Conservation (phyloP, 805 yeast species). For the Metschnikowia matae region DNA sequence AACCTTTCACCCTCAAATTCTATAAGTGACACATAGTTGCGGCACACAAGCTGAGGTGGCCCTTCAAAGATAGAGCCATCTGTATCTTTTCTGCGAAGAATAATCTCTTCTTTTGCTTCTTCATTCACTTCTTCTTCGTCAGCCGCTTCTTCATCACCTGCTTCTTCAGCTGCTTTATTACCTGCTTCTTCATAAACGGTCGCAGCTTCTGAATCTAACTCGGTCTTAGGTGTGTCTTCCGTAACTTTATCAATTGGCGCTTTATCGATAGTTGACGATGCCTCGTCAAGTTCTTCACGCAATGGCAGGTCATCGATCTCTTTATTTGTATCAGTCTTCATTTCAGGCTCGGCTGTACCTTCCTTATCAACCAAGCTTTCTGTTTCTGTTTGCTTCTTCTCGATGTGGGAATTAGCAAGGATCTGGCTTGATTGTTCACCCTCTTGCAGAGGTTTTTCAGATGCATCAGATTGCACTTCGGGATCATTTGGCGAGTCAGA, state of each 20-base stretch:
- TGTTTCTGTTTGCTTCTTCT: background rate
- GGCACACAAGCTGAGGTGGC: conserved; percentile 59
- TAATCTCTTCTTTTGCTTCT: conserved; percentile 4
- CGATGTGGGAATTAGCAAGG: background rate
- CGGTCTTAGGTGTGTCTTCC: background rate
- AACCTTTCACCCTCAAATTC: conserved; percentile 39
- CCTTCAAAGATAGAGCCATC: conserved; percentile 50
- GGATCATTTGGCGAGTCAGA: background rate
- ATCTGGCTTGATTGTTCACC: background rate
- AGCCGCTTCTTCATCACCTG: background rate
- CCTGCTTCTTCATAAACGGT: conserved; percentile 2
- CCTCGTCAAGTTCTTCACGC: background rate
- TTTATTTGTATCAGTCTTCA: background rate
- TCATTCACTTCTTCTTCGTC: conserved; percentile 5
- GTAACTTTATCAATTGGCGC: background rate
- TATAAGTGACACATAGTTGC: conserved; percentile 51
- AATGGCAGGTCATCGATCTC: background rate
- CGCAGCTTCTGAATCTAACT: background rate
- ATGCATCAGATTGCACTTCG: background rate
- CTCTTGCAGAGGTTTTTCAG: background rate
- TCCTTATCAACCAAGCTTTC: background rate
- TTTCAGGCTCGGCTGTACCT: background rate
- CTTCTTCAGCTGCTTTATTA: background rate
- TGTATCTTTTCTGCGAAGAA: background rate
- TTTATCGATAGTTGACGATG: background rate